phyloP scores from a whole-genome alignment of 2,329 filamentous ascomycete species.

The Botryosphaeria dothidea region DNA sequence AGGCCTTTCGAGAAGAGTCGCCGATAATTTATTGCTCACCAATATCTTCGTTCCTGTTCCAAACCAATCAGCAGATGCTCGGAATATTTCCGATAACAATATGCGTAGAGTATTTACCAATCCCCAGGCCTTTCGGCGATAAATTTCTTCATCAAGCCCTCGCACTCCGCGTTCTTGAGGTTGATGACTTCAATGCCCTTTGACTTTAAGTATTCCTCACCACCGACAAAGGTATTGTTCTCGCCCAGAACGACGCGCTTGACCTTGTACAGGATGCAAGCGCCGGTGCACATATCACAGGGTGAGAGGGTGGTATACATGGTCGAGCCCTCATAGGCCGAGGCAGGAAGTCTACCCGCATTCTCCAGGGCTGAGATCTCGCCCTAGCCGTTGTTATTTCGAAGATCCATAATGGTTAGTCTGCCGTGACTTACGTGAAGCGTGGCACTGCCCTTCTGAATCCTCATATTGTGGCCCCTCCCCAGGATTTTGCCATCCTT shows the following conservation, averaged over 20 bases:
- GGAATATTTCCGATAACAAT: no score
- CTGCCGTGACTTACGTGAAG: conserved; percentile 60
- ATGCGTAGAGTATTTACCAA: conserved; percentile 52
- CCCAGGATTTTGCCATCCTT: conserved; percentile 70
- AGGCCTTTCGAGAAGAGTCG: background rate
- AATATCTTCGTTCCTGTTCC: conserved; percentile 35
- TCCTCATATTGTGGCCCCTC: conserved; percentile 72
- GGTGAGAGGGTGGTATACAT: conserved; percentile 82
- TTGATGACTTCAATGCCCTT: conserved; percentile 74
- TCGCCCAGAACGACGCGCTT: conserved; percentile 70
- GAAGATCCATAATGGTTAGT: conserved; percentile 18
- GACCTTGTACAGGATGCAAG: conserved; percentile 75
- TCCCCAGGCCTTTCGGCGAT: conserved; percentile 71
- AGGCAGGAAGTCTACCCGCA: conserved; percentile 69
- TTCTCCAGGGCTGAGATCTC: conserved; percentile 77
- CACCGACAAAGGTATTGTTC: conserved; percentile 73
- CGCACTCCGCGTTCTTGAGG: conserved; percentile 64
- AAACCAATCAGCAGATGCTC: conserved; percentile 5
- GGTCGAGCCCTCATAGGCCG: conserved; percentile 69
- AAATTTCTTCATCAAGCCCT: conserved; percentile 69
- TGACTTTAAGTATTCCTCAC: conserved; percentile 68
- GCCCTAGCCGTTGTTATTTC: conserved; percentile 50
- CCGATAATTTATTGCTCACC: conserved; percentile 25
- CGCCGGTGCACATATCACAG: conserved; percentile 81
- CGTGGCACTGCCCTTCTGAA: conserved; percentile 70